Percentiles rank a stretch among this genome's conserved stretches.
These are phyloP conservation scores for Nakazawaea pomicola DNA, from an alignment of 805 yeast genomes.

Conservation along the genomic window DNA sequence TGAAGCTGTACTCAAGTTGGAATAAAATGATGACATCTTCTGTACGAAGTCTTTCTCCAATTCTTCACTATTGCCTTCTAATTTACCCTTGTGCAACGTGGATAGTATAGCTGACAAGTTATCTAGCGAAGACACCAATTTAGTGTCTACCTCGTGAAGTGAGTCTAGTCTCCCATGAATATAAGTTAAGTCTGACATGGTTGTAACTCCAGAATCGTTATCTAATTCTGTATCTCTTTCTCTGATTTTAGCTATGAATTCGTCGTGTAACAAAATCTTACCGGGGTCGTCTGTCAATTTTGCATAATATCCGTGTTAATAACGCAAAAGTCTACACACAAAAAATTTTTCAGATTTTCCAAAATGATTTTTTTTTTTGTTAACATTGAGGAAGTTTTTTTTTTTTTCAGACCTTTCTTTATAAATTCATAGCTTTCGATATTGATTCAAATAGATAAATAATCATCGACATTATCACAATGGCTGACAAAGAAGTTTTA, in stretches of 20 bases:
- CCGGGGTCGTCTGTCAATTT: not conserved
- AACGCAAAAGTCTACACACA: slow-evolving; percentile 4
- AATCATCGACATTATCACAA: slow-evolving; percentile 23
- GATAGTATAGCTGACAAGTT: slow-evolving; percentile 42
- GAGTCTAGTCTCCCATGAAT: slow-evolving; percentile 49
- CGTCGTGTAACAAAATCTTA: not conserved
- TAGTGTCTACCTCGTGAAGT: slow-evolving; percentile 44
- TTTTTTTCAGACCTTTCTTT: slow-evolving; percentile 10
- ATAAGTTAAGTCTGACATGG: slow-evolving; percentile 18
- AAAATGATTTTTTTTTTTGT: slow-evolving; percentile 2
- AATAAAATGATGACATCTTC: slow-evolving; percentile 45
- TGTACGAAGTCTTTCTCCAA: slow-evolving; percentile 31
- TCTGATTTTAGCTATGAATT: not conserved
- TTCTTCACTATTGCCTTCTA: slow-evolving; percentile 12
- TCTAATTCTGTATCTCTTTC: not conserved
- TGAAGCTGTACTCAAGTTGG: slow-evolving; percentile 52
- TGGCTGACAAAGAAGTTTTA: slow-evolving; percentile 92
- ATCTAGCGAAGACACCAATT: slow-evolving; percentile 46
- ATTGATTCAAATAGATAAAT: slow-evolving; percentile 2
- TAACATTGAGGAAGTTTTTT: not conserved
- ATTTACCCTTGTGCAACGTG: slow-evolving; percentile 31
- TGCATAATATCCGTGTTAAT: not conserved
- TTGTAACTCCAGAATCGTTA: not conserved
- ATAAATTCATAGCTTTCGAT: not conserved
- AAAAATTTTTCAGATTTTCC: slow-evolving; percentile 4